Percentiles rank a stretch among this genome's conserved stretches.
Evolutionary conservation across 257 asterid species (phyloP).

Genomic region (Nemophila menziesii): DNA sequence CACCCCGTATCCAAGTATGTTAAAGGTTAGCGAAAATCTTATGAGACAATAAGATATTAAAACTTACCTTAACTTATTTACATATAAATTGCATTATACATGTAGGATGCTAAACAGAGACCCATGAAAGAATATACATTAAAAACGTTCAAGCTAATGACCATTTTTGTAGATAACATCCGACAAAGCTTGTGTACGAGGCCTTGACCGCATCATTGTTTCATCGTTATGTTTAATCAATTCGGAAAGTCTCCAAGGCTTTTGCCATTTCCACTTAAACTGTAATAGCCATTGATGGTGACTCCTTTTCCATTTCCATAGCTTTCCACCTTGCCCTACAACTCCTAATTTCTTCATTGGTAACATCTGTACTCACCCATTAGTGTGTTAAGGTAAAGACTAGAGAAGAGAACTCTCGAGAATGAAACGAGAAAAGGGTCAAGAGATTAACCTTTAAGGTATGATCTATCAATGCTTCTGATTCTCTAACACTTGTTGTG

Average conservation of each 20-base stretch:
- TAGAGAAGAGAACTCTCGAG: constrained; percentile 1
- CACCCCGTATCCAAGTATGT: too few species aligned
- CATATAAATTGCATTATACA: constrained; percentile 21
- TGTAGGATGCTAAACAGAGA: constrained; percentile 27
- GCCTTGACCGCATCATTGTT: constrained; percentile 73
- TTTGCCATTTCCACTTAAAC: constrained; percentile 99
- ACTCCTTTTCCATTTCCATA: constrained; percentile 99
- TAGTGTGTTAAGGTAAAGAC: constrained; percentile 6
- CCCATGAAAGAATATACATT: constrained; percentile 32
- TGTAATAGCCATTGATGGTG: constrained; percentile 98
- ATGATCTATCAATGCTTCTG: constrained; percentile 69
- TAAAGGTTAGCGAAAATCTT: too few species aligned
- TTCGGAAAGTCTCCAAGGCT: constrained; percentile 98
- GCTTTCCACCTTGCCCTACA: constrained; percentile 87
- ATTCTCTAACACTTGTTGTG: constrained; percentile 73
- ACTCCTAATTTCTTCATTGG: constrained; percentile 82
- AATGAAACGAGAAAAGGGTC: not conserved
- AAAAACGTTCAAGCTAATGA: constrained; percentile 37
- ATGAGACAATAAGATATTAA: too few species aligned
- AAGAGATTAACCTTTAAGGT: constrained; percentile 54
- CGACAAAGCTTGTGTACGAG: constrained; percentile 74
- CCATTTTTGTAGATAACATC: constrained; percentile 55
- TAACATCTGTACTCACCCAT: constrained; percentile 51
- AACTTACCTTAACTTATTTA: constrained; percentile 46
- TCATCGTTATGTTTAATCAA: constrained; percentile 92